Base-by-base conservation (phyloP, 495 filamentous ascomycete species). In the Penicillium mononematosum region DNA sequence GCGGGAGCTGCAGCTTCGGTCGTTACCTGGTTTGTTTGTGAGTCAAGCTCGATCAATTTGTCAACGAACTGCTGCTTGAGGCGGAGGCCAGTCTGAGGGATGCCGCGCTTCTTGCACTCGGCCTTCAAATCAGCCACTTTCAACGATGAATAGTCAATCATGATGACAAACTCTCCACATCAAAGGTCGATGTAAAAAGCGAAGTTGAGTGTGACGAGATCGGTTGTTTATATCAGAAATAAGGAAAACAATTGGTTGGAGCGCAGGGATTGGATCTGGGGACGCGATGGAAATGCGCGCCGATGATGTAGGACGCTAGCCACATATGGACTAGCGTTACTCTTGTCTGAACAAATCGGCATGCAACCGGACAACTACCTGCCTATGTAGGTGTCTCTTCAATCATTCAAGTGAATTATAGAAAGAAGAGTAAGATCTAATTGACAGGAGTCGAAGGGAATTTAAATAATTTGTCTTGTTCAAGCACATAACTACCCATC, bases 91-190 rank as follows among this genome's bases (percentile, higher is more conserved):
- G 80, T 79, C 56, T 78, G 78, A 29, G 79, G 70, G 51, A 83
- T 74, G 45, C 74, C 75, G 53, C 78, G 80, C 50, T 65, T 76
- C 58, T 78, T 79, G 56, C 81, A 70, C 65, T 83, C 78, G 20
- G 77, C 75, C 64, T 80, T 81, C 52, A 83, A 64, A 43, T 81
- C 79, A n/a, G 73, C 70, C 39, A 83, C 80, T 59, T 81, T 83
- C 70, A 70, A 74, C 58, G 78, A 79, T 29, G 73, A 74, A 58
- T 80, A 83, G 54, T 83, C 79, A 48, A 66, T 56, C 79, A 81
- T 82, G 5, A 22, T 72, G 58, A 41, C 43, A 29, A 5, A 17
- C 2, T 27, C n/a, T 29, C 9, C 51, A 9, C 42, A 55, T 55
- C 36, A 53, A 43, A 32, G 14, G 19, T 38, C 24, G 27, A 47